Evolutionary conservation across 768 basidiomycete genomes (phyloP), one percentile per base, ranked within the genome.

Genomic region (Podaxis sp.): DNA sequence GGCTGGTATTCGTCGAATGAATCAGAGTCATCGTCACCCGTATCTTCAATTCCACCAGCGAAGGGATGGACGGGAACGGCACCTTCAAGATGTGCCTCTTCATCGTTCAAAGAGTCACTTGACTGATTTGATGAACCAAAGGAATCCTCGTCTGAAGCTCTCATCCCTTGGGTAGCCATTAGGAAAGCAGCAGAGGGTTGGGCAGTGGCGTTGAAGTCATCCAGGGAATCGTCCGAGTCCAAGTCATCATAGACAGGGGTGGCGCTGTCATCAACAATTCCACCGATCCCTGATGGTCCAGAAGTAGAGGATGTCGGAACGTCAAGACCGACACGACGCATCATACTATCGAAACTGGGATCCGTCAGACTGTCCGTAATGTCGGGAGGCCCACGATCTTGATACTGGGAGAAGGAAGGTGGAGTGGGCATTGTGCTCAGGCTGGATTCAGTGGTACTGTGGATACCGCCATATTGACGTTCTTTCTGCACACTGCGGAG

Each of bases 141-240:
- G 0, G 82, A 82, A 63, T 81, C 82, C 51, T 81, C 81, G 4
- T 76, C 74, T 37, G 78, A 80, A 17, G 67, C 67, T 37, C 69
- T 69, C 15, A 56, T 49, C 2, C 76, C 73, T 65, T 76, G 77
- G 0, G 81, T 78, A 3, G 84, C 87, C 78, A 89, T 83, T 2
- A 92, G 75, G 73, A 92, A 91, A 1, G 88, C 88, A 1, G 85
- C 85, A 8, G 88, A 89, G 1, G 90, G 89, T 66, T 87, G 85
- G 3, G 80, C 82, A 2, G 86, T 81, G 69, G 82, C 80, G 68
- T 84, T 79, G 55, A 84, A 75, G 46, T 85, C 84, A 62, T 84
- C 84, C 58, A 86, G 75, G 28, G 85, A 85, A 69, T 88, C 87
- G 5, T 63, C 52, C 1, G 86, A 87, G 57, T 79, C 80, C 4